phyloP scores from a whole-genome alignment of 768 basidiomycete genomes.

The Lactifluus hygrophoroides region DNA sequence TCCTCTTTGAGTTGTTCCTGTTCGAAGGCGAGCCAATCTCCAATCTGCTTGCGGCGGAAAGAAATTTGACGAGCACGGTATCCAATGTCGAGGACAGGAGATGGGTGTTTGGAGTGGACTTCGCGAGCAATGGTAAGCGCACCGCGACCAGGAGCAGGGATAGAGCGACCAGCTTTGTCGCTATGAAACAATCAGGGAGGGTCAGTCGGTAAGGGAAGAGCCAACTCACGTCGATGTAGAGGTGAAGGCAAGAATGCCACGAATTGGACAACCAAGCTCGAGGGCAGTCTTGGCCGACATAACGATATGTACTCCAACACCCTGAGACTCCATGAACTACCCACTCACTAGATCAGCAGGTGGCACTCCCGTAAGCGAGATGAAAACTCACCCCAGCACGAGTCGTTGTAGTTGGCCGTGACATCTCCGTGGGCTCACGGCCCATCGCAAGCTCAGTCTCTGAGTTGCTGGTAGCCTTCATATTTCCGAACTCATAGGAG shows the following conservation, averaged over 20 bases:
- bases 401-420: conserved; percentile 92
- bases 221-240: conserved; percentile 83
- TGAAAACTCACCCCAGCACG: conserved; percentile 70
- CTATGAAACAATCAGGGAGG: conserved; percentile 31
- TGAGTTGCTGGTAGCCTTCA: conserved; percentile 98
- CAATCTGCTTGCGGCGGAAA: conserved; percentile 93
- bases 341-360: conserved; percentile 5
- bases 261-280: conserved; percentile 88
- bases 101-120: conserved; percentile 66
- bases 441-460: conserved; percentile 98
- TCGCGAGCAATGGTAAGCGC: conserved; percentile 85
- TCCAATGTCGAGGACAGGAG: conserved; percentile 71
- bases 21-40: conserved; percentile 90
- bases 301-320: conserved; percentile 92
- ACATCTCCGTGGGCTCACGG: conserved; percentile 98
- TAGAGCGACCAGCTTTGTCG: conserved; percentile 97
- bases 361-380: conserved; percentile 1
- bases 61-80: conserved; percentile 91
- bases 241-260: conserved; percentile 89
- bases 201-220: not conserved
- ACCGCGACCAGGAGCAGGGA: conserved; percentile 94
- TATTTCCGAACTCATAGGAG: conserved; percentile 98
- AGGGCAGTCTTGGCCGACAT: conserved; percentile 97
- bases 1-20: conserved; percentile 79
- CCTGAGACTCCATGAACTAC: conserved; percentile 94